Evolutionary conservation across 2,329 filamentous ascomycete genomes (phyloP).

Genomic region (Nectriaceae sp.): DNA sequence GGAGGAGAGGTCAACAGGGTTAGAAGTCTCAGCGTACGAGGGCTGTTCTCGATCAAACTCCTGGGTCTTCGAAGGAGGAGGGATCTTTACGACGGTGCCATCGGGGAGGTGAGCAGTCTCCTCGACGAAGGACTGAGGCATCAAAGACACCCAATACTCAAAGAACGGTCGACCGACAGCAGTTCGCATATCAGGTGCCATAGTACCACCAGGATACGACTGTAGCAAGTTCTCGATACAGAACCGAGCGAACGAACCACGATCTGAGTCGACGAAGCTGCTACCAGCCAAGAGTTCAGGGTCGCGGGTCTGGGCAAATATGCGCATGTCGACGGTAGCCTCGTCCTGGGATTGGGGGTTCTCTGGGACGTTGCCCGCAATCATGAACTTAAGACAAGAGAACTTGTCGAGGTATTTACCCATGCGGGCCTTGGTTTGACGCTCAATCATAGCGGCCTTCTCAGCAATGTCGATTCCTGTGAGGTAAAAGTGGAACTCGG

Average conservation of each 20-base stretch:
- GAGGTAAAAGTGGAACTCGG: slow-evolving; percentile 44
- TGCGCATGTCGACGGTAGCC: slow-evolving; percentile 48
- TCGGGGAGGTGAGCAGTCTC: slow-evolving; percentile 16
- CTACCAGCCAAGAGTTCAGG: slow-evolving; percentile 31
- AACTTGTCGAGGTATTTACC: slow-evolving; percentile 36
- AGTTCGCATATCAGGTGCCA: slow-evolving; percentile 38
- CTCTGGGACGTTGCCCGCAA: slow-evolving; percentile 38
- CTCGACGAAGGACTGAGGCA: slow-evolving; percentile 25
- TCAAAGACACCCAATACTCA: slow-evolving; percentile 26
- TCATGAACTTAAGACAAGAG: slow-evolving; percentile 34
- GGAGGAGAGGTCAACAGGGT: slow-evolving; percentile 14
- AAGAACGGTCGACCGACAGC: slow-evolving; percentile 33
- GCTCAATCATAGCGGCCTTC: slow-evolving; percentile 44
- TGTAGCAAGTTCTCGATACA: slow-evolving; percentile 33
- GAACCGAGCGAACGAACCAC: slow-evolving; percentile 20
- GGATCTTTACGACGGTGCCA: slow-evolving; percentile 16
- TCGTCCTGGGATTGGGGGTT: slow-evolving; percentile 42
- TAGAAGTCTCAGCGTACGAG: slow-evolving; percentile 18
- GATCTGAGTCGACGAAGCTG: slow-evolving; percentile 36
- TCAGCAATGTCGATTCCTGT: slow-evolving; percentile 42
- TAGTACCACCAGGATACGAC: slow-evolving; percentile 44
- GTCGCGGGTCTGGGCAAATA: slow-evolving; percentile 45
- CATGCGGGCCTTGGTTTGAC: slow-evolving; percentile 32
- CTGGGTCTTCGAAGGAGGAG: slow-evolving; percentile 3
- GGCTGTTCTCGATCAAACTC: slow-evolving; percentile 17